Evolutionary conservation across 1,139 yeast genomes (phyloP), one percentile per base, ranked within the genome.

Genomic region (Debaryomyces udenii): DNA sequence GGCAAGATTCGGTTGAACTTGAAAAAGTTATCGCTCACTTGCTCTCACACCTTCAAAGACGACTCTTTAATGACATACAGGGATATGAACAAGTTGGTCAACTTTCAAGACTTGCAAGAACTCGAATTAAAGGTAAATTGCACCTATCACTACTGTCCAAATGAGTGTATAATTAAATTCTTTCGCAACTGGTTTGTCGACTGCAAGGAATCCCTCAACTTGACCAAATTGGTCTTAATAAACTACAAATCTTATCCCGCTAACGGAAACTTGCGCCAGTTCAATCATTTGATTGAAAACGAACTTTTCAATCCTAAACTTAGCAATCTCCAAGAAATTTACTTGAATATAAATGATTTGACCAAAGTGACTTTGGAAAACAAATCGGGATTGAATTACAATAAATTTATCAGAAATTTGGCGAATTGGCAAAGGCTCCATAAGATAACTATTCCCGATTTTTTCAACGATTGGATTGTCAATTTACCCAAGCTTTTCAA

Each of bases 81-180:
- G 1, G 40, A 45, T n/a, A 39, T 60, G 34, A 42, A 42, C 17
- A 40, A 42, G n/a, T 42, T 54, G 6, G 41, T 59, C 13, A 50
- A 57, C 37, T 41, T 58, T 31, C 40, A 42, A 16, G 39, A 42
- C 5, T 39, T 61, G 15, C 41, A 50, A 18, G 53, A 51, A 26
- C 44, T 61, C 27, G 66, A 61, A 39, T 41, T 61, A 23, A 60
- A 61, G 36, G 35, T 56, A 2, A 56, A 56, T 37, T 61, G 66
- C 38, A 51, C 50, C 13, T 57, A 53, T 40, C 51, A 52, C 23
- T 37, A 39, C 6, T 51, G 56, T 32, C 55, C 47, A n/a, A 53
- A 58, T 34, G 40, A 51, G 16, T 61, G 66, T 42, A 58, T 61
- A 10, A 40, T 44, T 6, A 44, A 49, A 6, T 57, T 61, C 38